These are phyloP conservation scores for Sporormia fimetaria DNA, from an alignment of 495 filamentous ascomycete genomes.

Conservation along the genomic window DNA sequence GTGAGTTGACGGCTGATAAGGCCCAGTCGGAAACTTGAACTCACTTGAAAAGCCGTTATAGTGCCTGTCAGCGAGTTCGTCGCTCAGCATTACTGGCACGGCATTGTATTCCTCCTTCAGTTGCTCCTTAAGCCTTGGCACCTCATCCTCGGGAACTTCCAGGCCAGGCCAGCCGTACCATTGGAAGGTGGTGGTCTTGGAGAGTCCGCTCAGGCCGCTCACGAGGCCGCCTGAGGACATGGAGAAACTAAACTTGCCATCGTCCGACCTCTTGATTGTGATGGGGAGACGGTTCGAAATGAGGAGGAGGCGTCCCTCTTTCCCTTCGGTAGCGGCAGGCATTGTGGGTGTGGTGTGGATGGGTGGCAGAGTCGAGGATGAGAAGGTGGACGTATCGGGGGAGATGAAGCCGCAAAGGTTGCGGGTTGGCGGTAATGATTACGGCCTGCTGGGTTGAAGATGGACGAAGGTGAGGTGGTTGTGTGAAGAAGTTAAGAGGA, in stretches of 20 bases:
- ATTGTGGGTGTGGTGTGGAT: slow-evolving; percentile 8
- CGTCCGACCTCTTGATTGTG: slow-evolving; percentile 82
- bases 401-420: slow-evolving; percentile 10
- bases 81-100: slow-evolving; percentile 43
- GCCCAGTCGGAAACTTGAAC: slow-evolving; percentile 23
- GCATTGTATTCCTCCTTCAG: slow-evolving; percentile 42
- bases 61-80: slow-evolving; percentile 44
- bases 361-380: neutral
- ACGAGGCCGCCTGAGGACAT: slow-evolving; percentile 95
- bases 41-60: slow-evolving; percentile 59
- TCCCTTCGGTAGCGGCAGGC: slow-evolving; percentile 15
- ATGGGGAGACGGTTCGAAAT: slow-evolving; percentile 91
- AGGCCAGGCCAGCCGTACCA: slow-evolving; percentile 98
- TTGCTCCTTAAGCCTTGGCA: slow-evolving; percentile 30
- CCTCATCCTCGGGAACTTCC: slow-evolving; percentile 45
- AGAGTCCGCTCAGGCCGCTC: slow-evolving; percentile 76
- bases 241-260: slow-evolving; percentile 71
- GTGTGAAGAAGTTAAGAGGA: too few relatives aligned
- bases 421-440: neutral
- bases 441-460: too few relatives aligned
- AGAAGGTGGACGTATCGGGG: slow-evolving; percentile 6
- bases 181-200: slow-evolving; percentile 82
- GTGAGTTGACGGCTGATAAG: slow-evolving; percentile 1
- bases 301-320: slow-evolving; percentile 52
- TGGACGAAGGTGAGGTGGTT: too few relatives aligned